Evolutionary conservation across 371 early-diverging fungal genomes (phyloP), one percentile per base, ranked within the genome.

Genomic region (Mortierella sp.): DNA sequence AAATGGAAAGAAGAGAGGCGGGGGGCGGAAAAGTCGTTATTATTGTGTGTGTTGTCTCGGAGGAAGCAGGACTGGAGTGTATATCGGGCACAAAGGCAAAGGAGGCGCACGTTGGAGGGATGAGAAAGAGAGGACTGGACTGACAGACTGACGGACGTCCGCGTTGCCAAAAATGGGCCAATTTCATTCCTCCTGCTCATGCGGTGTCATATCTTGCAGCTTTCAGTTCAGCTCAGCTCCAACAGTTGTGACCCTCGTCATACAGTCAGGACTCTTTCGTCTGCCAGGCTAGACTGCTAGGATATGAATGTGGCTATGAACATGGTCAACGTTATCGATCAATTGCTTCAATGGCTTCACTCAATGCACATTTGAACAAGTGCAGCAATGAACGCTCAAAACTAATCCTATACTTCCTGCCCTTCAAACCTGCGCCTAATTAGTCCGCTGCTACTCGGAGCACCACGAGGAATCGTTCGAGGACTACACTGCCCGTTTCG

Each of bases 381-480:
- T 8, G 11, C 48, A 10, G 13, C 48, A 46, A 46, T 46, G 48
- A 46, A 46, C 9, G 13, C 8, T 46, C 8, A 46, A 46, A 11
- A 1, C 48, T 46, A 46, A 46, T 13, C 8, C 48, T 11, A 46
- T 46, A 8, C 13, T 10, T 46, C 16, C 31, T 9, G 14, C 59
- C 6, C 21, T 53, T 37, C 34, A 14, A 28, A 5, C 28, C 34
- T 64, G 34, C 21, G 34, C 5, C 31, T 14, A 34, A 31, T 16
- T 77, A 81, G 82, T 81, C 67, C 82, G 82, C 71, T 74, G 77
- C 88, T 93, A 91, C 82, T 95, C 95, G 72, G 93, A 89, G 71
- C 94, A 94, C 87, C 91, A 92, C 77, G 95, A 95, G 76, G 95
- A 95, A 87, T 91, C 95, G 74, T 96, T 92, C 80, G 96, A 96